A percentile compares a stretch with the other conserved stretches of the same genome.
Evolutionary conservation across 768 basidiomycete species (phyloP).

Genomic region (Lanmaoa pseudosensibilis): DNA sequence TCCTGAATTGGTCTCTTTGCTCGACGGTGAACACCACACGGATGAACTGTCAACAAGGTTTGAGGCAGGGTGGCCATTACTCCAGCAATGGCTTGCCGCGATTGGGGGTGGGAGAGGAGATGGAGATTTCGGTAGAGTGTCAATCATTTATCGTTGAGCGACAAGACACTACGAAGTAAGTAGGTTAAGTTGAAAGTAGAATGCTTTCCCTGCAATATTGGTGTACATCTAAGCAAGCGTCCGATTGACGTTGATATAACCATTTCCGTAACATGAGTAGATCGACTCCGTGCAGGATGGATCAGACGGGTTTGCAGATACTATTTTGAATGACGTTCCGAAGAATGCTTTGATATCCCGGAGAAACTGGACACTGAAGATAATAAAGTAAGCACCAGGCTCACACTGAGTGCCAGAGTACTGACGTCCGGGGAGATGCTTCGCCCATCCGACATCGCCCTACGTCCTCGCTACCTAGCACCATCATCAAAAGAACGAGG

Average conservation of each 20-base stretch:
- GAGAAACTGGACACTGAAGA: conserved; percentile 81
- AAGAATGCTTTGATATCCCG: conserved; percentile 81
- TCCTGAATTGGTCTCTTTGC: conserved; percentile 58
- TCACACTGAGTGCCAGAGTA: conserved; percentile 18
- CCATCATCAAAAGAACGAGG: conserved; percentile 86
- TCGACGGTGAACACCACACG: conserved; percentile 90
- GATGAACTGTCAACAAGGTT: conserved; percentile 87
- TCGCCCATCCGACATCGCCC: conserved; percentile 85
- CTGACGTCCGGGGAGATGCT: conserved; percentile 79
- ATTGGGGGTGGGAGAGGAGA: conserved; percentile 63
- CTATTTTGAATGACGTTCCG: conserved; percentile 92
- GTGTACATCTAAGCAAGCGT: conserved; percentile 53
- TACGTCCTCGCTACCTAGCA: conserved; percentile 96
- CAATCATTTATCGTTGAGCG: conserved; percentile 74
- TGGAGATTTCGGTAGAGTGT: conserved; percentile 70
- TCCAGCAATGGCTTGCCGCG: conserved; percentile 68
- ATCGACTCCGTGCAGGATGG: conserved; percentile 58
- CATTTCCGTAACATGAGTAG: conserved; percentile 90
- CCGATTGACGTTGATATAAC: conserved; percentile 87
- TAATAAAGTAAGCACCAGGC: conserved; percentile 3
- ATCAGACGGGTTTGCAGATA: conserved; percentile 54
- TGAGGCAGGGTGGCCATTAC: conserved; percentile 77
- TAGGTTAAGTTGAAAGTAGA: not conserved
- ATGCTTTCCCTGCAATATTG: not conserved
- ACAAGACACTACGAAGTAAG: not conserved